Evolutionary conservation across 2,329 filamentous ascomycete genomes (phyloP).

Genomic region (Colletotrichum tofieldiae): DNA sequence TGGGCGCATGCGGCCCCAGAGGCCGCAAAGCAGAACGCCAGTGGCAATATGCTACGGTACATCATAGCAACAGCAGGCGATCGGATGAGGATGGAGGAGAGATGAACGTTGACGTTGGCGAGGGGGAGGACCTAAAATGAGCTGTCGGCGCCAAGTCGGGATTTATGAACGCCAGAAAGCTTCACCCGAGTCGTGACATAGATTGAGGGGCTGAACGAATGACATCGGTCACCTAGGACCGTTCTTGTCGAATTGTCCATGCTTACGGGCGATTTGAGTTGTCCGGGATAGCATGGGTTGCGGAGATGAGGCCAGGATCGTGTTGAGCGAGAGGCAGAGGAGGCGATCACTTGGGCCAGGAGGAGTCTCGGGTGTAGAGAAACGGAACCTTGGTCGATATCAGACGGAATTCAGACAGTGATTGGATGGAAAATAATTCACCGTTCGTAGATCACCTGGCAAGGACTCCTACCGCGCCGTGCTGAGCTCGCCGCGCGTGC

Average conservation of each 20-base stretch:
- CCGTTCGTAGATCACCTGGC: slow-evolving; percentile 7
- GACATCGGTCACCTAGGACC: background rate
- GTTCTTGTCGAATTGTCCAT: background rate
- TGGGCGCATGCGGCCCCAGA: slow-evolving; percentile 8
- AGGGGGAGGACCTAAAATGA: background rate
- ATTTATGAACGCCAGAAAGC: slow-evolving; percentile 29
- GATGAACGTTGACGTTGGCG: slow-evolving; percentile 9
- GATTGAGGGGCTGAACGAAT: slow-evolving; percentile 10
- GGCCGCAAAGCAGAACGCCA: slow-evolving; percentile 26
- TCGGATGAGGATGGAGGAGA: slow-evolving; percentile 6
- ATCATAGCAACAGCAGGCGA: slow-evolving; percentile 6
- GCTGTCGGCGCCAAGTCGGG: slow-evolving; percentile 17
- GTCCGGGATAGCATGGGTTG: slow-evolving; percentile 20
- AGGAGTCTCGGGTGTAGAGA: slow-evolving; percentile 13
- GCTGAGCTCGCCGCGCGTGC: slow-evolving; percentile 1
- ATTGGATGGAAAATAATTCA: slow-evolving; percentile 30
- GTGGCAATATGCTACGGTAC: slow-evolving; percentile 16
- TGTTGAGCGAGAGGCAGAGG: background rate
- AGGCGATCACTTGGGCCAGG: background rate
- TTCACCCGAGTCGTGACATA: slow-evolving; percentile 16
- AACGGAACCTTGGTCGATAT: slow-evolving; percentile 3
- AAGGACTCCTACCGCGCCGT: slow-evolving; percentile 4
- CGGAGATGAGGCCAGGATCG: slow-evolving; percentile 31
- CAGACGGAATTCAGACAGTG: slow-evolving; percentile 1
- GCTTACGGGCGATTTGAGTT: background rate